Evolutionary conservation across 1,284 basidiomycete genomes (phyloP), one percentile per base, ranked within the genome.

Genomic region (Apiotrichum sp.): DNA sequence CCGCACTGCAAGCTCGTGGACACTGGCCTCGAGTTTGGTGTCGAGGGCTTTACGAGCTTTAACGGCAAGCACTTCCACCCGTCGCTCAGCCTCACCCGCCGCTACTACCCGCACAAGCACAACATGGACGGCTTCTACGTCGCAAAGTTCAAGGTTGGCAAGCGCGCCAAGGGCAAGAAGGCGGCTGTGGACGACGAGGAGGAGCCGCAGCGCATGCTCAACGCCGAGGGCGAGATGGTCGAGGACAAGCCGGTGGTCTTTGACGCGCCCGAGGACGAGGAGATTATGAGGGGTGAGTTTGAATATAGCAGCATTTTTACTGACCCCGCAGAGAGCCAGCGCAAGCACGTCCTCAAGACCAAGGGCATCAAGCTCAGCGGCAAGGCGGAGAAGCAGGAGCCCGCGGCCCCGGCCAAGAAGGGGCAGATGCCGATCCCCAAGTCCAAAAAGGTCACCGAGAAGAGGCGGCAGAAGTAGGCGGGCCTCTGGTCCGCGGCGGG

Each of bases 111-210:
- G 16, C 74, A 76, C 61, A 77, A 76, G 58, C 74, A 77, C 64
- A 77, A 77, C 65, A 75, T 98, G 89, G 96, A 99, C 75, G 96
- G 96, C 2, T 99, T 99, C 82, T 99, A 85, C 75, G 93, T 98
- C 55, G 93, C 95, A 63, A 98, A 98, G 78, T 89, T 99, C 81
- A 96, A 92, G 77, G 86, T 98, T 29, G 87, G 86, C 71, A 88
- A 84, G 76, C 82, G 85, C 58, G 72, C 77, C 50, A 93, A 89
- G 78, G 70, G 68, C 50, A 70, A 66, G 53, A 64, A 65, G 16
- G 69, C 68, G 29, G 76, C 75, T 22, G 71, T 63, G 35, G 55
- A 64, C 35, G 65, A 64, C 8, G 22, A 22, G 22, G 22, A 22
- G 22, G 64, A 53, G 47, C 64, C 64, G 6, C 16, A 76, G 56